Evolutionary conservation across 2,329 filamentous ascomycete genomes (phyloP).

Genomic region (Neurospora sp.): DNA sequence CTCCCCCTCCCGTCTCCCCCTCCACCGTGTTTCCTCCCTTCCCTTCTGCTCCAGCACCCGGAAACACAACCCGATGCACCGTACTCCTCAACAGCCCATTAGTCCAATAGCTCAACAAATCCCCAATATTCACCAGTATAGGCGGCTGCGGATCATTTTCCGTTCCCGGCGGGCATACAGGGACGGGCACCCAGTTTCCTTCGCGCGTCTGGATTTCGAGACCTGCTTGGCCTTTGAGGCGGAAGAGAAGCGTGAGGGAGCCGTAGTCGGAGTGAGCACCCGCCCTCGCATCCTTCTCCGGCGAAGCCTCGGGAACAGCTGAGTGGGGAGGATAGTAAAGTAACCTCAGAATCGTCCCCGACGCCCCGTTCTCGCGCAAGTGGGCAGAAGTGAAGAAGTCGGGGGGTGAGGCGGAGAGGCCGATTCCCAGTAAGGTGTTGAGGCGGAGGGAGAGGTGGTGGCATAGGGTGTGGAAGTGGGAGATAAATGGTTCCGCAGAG

Average conservation of each 20-base stretch:
- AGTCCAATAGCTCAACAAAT: conserved; percentile 77
- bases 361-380: conserved; percentile 32
- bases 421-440: conserved; percentile 67
- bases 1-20: conserved; percentile 38
- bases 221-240: conserved; percentile 73
- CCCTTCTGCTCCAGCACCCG: conserved; percentile 28
- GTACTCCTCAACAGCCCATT: conserved; percentile 79
- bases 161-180: conserved; percentile 53
- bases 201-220: conserved; percentile 66
- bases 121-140: conserved; percentile 69
- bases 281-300: conserved; percentile 55
- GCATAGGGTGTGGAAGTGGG: conserved; percentile 60
- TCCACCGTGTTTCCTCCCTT: conserved; percentile 26
- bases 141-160: conserved; percentile 54
- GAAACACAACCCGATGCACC: conserved; percentile 78
- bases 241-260: conserved; percentile 68
- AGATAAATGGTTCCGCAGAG: conserved; percentile 42
- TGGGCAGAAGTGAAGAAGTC: conserved; percentile 48
- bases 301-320: too few species aligned
- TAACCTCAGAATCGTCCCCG: conserved; percentile 55
- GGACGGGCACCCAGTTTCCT: conserved; percentile 52
- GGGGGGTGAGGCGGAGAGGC: conserved; percentile 46
- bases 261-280: conserved; percentile 90
- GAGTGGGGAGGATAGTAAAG: conserved; percentile 57
- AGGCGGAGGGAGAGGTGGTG: conserved; percentile 63